Percentiles rank a stretch among this genome's conserved stretches.
phyloP scores from a whole-genome alignment of 441 rosid species.

The Adansonia gregorii region DNA sequence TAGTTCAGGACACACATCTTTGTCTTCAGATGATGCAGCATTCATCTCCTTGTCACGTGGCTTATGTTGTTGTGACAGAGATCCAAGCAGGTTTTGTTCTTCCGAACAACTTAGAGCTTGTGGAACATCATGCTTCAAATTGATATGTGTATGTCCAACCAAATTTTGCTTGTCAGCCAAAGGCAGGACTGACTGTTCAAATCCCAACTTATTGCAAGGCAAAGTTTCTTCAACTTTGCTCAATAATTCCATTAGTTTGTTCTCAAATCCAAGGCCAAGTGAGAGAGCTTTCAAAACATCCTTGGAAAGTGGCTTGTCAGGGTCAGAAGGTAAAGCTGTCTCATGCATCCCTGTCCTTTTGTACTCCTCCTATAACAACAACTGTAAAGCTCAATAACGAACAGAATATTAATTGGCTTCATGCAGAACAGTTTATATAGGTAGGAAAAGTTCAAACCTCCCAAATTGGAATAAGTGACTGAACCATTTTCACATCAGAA shows the following conservation, averaged over 20 bases:
- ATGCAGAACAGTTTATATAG: constrained; percentile 23
- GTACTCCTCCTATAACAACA: constrained; percentile 71
- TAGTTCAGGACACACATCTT: constrained; percentile 32
- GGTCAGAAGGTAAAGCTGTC: constrained; percentile 59
- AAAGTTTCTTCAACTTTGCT: constrained; percentile 42
- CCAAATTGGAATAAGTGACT: constrained; percentile 96
- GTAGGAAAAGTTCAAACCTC: constrained; percentile 60
- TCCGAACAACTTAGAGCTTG: constrained; percentile 37
- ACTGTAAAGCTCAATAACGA: constrained; percentile 27
- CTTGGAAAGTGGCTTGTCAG: constrained; percentile 72
- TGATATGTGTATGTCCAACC: constrained; percentile 41
- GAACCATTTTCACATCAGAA: constrained; percentile 89
- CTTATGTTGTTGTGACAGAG: constrained; percentile 37
- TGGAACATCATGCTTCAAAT: constrained; percentile 38
- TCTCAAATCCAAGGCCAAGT: constrained; percentile 56
- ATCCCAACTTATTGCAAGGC: constrained; percentile 36
- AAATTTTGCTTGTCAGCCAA: constrained; percentile 37
- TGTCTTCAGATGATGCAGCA: constrained; percentile 33
- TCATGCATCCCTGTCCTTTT: constrained; percentile 75
- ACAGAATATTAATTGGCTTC: constrained; percentile 25
- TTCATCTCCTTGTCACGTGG: constrained; percentile 33
- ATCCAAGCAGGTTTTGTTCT: constrained; percentile 35
- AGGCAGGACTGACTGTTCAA: constrained; percentile 36
- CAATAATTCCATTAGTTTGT: constrained; percentile 47
- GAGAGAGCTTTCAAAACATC: constrained; percentile 75